Conservation (phyloP, 2,329 filamentous ascomycete genomes). For the Cryphonectria radicalis region DNA sequence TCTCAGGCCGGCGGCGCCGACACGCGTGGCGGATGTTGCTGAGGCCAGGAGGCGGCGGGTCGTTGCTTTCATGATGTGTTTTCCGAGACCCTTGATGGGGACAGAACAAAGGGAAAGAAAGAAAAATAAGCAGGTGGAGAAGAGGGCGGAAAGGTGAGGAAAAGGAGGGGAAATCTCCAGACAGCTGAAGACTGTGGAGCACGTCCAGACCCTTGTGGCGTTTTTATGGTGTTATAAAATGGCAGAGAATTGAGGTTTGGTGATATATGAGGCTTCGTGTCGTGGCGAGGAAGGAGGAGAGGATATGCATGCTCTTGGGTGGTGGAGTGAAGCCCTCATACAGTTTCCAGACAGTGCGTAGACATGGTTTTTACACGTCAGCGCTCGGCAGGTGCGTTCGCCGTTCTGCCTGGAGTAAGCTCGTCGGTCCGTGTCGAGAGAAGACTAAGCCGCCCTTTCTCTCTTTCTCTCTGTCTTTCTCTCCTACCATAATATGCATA, state of each 20-base stretch:
- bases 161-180: neutral
- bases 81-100: neutral
- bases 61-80: conserved; percentile 19
- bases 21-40: conserved; percentile 38
- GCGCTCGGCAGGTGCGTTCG: neutral
- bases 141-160: neutral
- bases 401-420: neutral
- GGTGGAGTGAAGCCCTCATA: neutral
- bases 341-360: neutral
- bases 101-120: too few relatives aligned
- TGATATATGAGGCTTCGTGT: neutral
- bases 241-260: neutral
- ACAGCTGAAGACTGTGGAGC: neutral
- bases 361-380: neutral
- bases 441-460: neutral
- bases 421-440: neutral
- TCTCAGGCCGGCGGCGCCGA: conserved; percentile 43
- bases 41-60: conserved; percentile 41
- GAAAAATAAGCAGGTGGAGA: neutral
- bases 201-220: neutral
- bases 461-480: neutral
- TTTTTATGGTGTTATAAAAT: neutral
- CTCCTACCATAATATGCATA: neutral
- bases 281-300: neutral
- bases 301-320: neutral